Conservation (phyloP, 768 basidiomycete genomes). For the Chiua virens region DNA sequence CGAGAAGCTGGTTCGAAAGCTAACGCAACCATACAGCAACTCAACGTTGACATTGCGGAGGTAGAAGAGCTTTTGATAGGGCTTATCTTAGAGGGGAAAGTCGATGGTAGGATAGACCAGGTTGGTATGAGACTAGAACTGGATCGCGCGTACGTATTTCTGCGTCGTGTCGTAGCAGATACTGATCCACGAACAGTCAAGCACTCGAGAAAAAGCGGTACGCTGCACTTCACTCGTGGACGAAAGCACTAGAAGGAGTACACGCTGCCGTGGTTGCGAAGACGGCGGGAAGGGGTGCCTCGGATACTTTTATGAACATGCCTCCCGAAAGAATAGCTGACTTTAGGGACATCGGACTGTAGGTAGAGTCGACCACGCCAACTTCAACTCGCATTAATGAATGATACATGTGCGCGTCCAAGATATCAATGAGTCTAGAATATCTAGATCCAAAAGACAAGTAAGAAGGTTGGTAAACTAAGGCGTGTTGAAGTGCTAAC, state of each 20-base stretch:
- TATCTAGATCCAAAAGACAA: conserved; percentile 3
- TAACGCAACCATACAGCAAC: conserved; percentile 59
- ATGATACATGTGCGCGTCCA: background rate
- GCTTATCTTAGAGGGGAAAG: conserved; percentile 94
- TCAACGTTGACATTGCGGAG: conserved; percentile 89
- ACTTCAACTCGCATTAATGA: conserved; percentile 2
- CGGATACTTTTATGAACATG: conserved; percentile 35
- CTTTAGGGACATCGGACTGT: conserved; percentile 30
- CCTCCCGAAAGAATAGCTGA: conserved; percentile 33
- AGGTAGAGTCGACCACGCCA: background rate
- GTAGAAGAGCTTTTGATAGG: conserved; percentile 93
- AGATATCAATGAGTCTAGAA: background rate
- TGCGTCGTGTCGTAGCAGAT: background rate
- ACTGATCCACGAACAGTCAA: conserved; percentile 53
- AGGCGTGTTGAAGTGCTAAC: conserved; percentile 12
- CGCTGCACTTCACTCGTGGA: conserved; percentile 78
- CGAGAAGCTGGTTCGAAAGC: background rate
- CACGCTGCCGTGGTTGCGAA: conserved; percentile 78
- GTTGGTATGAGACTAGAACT: conserved; percentile 91
- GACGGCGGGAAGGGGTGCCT: conserved; percentile 43
- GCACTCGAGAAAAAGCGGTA: conserved; percentile 87
- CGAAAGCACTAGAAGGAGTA: conserved; percentile 73
- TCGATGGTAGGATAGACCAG: conserved; percentile 96
- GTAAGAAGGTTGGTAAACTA: background rate
- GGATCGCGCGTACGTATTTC: conserved; percentile 65